A percentile compares a stretch with the other conserved stretches of the same genome.
Evolutionary conservation across 495 filamentous ascomycete genomes (phyloP).

Genomic region (Talaromyces borbonicus): DNA sequence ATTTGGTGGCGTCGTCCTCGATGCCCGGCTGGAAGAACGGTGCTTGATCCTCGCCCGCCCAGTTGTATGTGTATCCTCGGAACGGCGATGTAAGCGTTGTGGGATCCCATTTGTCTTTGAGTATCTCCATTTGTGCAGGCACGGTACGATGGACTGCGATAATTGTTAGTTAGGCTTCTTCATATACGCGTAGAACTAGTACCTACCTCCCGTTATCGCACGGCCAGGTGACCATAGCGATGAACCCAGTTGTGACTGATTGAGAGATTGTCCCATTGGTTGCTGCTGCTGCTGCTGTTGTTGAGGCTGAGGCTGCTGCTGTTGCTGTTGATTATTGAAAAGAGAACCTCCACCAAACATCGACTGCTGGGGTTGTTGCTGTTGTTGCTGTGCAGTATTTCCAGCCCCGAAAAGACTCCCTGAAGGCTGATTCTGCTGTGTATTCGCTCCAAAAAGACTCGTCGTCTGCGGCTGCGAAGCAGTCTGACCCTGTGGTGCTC

Average conservation of each 20-base stretch:
- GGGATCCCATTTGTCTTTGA: slow-evolving; percentile 79
- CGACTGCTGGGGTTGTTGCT: slow-evolving; percentile 24
- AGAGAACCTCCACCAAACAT: slow-evolving; percentile 24
- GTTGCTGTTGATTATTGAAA: slow-evolving; percentile 15
- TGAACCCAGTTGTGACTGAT: slow-evolving; percentile 27
- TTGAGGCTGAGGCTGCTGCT: slow-evolving; percentile 18
- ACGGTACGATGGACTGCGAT: slow-evolving; percentile 60
- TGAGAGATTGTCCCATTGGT: slow-evolving; percentile 25
- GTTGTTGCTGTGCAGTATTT: slow-evolving; percentile 16
- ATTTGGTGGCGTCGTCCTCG: slow-evolving; percentile 71
- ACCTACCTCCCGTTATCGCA: slow-evolving; percentile 35
- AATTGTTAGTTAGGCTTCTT: slow-evolving; percentile 1
- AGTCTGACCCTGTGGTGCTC: slow-evolving; percentile 4
- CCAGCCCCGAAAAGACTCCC: slow-evolving; percentile 30
- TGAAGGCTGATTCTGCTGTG: slow-evolving; percentile 18
- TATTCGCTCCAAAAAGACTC: slow-evolving; percentile 16
- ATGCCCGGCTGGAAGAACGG: slow-evolving; percentile 73
- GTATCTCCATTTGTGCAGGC: slow-evolving; percentile 68
- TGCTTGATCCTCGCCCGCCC: slow-evolving; percentile 64
- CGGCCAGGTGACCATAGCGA: slow-evolving; percentile 41
- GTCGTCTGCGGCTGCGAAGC: slow-evolving; percentile 6
- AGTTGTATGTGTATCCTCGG: slow-evolving; percentile 90
- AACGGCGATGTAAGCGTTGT: slow-evolving; percentile 62
- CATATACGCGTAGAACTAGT: neutral
- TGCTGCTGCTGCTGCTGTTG: slow-evolving; percentile 27